Percentiles rank a stretch among this genome's conserved stretches.
phyloP scores from a whole-genome alignment of 345 rosid genomes.

The Angophora floribunda region DNA sequence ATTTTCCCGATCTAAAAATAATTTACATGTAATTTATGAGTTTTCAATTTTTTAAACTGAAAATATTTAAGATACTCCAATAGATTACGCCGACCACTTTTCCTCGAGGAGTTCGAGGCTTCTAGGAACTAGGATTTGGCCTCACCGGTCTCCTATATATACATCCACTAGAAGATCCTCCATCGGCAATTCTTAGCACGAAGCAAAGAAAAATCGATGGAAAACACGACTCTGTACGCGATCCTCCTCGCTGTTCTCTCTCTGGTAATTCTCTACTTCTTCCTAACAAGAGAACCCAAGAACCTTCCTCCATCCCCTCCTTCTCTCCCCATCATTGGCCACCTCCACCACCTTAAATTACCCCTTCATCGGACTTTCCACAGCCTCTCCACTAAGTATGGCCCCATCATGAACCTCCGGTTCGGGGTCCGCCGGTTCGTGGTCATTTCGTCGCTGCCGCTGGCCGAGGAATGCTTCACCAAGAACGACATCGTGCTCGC shows the following conservation, averaged over 20 bases:
- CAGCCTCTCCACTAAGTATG: constrained; percentile 26
- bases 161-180: background rate
- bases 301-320: constrained; percentile 30
- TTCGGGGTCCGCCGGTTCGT: constrained; percentile 23
- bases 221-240: background rate
- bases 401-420: constrained; percentile 9
- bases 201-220: background rate
- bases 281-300: background rate
- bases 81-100: background rate
- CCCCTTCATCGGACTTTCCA: constrained; percentile 1
- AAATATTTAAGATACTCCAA: background rate
- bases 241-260: background rate
- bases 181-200: background rate
- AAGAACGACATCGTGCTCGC: constrained; percentile 35
- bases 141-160: background rate
- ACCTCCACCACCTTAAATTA: constrained; percentile 24
- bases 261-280: background rate
- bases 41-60: background rate
- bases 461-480: constrained; percentile 47
- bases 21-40: background rate
- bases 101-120: background rate
- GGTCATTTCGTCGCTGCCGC: constrained; percentile 21
- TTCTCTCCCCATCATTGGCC: constrained; percentile 25
- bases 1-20: background rate
- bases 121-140: background rate